Evolutionary conservation across 2,329 filamentous ascomycete genomes (phyloP), one percentile per base, ranked within the genome.

Genomic region (Fusarium clavum): DNA sequence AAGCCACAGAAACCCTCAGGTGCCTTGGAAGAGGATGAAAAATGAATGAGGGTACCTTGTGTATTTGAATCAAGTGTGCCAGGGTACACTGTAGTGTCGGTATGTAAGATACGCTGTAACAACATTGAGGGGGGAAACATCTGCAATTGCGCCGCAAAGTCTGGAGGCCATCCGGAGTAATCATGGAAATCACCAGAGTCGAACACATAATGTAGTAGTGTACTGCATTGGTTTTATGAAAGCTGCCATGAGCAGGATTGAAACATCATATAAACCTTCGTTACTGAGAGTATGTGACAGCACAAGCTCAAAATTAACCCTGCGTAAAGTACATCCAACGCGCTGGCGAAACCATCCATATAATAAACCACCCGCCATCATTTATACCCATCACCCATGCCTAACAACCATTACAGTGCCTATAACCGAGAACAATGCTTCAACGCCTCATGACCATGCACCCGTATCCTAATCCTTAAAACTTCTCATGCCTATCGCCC

Each of bases 401-500:
- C 48, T 63, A 51, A 29, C 48, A 61, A 54, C 54, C 45, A 57
- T 64, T 57, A 53, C 57, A 62, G 45, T 69, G 61, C 54, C 43
- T 57, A 65, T 59, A 58, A 48, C 71, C 57, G 61, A 57, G 46
- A 72, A 61, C 64, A 72, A 75, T 72, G 57, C 63, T 57, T 69
- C 69, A 75, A 75, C 71, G 71, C 73, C 73, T 59, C 44, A 53
- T 67, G 49, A 61, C 46, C 61, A 64, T 68, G 64, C 61, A 47
- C 63, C 49, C 64, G 38, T 64, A 68, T 61, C 69, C 70, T 64
- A 48, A 55, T 53, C 60, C 49, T 32, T 25, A 40, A 49, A 41
- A 58, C 60, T 43, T 61, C 43, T 38, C 32, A 49, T 48, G 27
- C 18, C n/a, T 29, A 49, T 29, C 38, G 10, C 12, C 34, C 14